A percentile compares a stretch with the other conserved stretches of the same genome.
Conservation (phyloP, 2,329 filamentous ascomycete genomes). For the Nothopassalora personata region DNA sequence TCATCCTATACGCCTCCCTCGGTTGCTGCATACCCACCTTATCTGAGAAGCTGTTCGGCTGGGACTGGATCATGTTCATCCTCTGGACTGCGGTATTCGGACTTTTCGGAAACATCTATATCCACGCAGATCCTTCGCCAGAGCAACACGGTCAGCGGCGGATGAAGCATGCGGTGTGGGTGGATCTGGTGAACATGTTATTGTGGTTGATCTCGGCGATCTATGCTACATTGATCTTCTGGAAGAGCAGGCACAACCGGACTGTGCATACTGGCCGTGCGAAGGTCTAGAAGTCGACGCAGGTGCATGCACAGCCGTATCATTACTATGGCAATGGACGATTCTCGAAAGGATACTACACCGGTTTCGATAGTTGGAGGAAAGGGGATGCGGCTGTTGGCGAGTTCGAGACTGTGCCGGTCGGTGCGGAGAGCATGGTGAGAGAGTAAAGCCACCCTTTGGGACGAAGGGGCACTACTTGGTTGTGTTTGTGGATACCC, state of each 20-base stretch:
- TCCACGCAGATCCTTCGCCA: slow-evolving; percentile 54
- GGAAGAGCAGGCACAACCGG: slow-evolving; percentile 45
- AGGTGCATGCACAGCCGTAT: neutral
- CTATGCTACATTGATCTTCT: slow-evolving; percentile 56
- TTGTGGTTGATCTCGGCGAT: slow-evolving; percentile 66
- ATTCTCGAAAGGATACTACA: neutral
- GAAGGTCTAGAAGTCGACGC: slow-evolving; percentile 26
- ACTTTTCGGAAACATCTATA: slow-evolving; percentile 76
- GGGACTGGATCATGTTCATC: slow-evolving; percentile 68
- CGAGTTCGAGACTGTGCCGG: neutral
- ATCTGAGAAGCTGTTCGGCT: slow-evolving; percentile 50
- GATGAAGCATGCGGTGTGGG: slow-evolving; percentile 85
- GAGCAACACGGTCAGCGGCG: slow-evolving; percentile 56
- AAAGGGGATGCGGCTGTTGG: neutral
- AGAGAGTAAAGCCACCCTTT: neutral
- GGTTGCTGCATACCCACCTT: slow-evolving; percentile 47
- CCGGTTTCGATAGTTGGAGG: neutral
- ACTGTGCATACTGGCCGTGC: slow-evolving; percentile 31
- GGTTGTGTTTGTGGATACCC: neutral
- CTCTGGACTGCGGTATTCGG: slow-evolving; percentile 80
- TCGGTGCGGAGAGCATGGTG: neutral
- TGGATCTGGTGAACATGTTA: slow-evolving; percentile 68
- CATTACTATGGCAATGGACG: neutral
- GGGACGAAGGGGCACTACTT: neutral
- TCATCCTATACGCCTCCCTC: slow-evolving; percentile 57